A percentile compares a stretch with the other conserved stretches of the same genome.
Conservation (phyloP, 352 stramenopile genomes). For the Paralagenidium karlingii region DNA sequence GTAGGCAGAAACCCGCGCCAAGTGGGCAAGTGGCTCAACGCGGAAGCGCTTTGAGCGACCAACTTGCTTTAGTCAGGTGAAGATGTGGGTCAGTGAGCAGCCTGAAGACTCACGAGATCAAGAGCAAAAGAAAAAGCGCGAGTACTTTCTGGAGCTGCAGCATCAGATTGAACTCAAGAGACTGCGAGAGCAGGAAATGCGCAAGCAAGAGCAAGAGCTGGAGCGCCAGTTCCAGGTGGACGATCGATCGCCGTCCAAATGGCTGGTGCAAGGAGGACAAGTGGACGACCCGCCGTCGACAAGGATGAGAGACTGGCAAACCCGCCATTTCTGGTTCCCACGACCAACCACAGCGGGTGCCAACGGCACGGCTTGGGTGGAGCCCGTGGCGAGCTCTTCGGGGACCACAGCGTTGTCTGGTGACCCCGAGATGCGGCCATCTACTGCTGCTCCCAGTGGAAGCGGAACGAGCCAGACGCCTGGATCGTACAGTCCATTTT, state of each 20-base stretch:
- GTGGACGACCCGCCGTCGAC: constrained; percentile 2
- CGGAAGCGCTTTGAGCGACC: too few species aligned
- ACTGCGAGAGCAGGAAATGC: constrained; percentile 21
- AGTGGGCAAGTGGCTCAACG: too few species aligned
- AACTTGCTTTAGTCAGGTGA: too few species aligned
- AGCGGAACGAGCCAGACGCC: constrained; percentile 12
- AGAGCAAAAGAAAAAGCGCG: constrained; percentile 29
- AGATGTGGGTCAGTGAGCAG: too few species aligned
- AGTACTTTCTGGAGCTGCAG: constrained; percentile 58
- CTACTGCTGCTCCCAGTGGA: background rate
- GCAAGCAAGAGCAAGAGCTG: constrained; percentile 50
- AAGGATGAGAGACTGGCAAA: too few species aligned
- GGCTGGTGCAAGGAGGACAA: constrained; percentile 49
- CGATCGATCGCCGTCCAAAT: constrained; percentile 45
- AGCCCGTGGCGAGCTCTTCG: too few species aligned
- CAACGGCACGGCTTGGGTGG: too few species aligned
- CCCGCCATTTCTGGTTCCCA: background rate
- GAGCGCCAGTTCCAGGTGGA: constrained; percentile 30
- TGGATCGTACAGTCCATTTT: constrained; percentile 1
- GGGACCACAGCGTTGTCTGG: too few species aligned
- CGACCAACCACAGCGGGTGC: constrained; percentile 7
- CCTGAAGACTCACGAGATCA: too few species aligned
- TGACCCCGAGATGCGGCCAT: constrained; percentile 2
- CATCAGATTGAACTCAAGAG: constrained; percentile 16
- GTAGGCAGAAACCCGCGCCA: too few species aligned